phyloP scores from a whole-genome alignment of 108 stramenopile genomes.

The Hondaea fermentalgiana region DNA sequence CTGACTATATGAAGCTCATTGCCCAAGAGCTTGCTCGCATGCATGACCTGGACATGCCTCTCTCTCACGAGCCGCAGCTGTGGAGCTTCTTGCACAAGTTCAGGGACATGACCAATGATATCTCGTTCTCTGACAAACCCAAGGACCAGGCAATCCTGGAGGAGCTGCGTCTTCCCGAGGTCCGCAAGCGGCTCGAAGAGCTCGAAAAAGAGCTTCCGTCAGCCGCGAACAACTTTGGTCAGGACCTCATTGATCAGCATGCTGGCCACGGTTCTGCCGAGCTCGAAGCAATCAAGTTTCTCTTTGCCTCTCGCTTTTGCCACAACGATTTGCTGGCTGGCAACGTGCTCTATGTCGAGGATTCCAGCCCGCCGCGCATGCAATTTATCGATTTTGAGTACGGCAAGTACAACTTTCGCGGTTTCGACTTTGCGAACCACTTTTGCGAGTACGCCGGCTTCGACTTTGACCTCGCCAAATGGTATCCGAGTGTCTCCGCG shows the following conservation, averaged over 20 bases:
- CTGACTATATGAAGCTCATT: neutral
- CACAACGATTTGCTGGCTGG: constrained; percentile 51
- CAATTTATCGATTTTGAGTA: constrained; percentile 57
- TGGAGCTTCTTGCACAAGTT: constrained; percentile 20
- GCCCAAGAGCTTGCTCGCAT: neutral
- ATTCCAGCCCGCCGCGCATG: neutral
- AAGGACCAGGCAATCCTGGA: neutral
- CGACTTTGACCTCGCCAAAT: constrained; percentile 15
- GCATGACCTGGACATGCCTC: constrained; percentile 4
- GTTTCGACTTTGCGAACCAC: constrained; percentile 52
- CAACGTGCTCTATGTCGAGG: constrained; percentile 20
- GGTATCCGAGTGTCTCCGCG: neutral
- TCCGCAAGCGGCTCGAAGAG: constrained; percentile 4
- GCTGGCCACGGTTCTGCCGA: neutral
- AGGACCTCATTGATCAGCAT: neutral
- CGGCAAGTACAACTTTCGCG: constrained; percentile 46
- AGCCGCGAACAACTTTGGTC: neutral
- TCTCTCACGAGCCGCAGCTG: neutral
- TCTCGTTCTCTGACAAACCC: neutral
- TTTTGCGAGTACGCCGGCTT: constrained; percentile 49
- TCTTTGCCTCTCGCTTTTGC: constrained; percentile 37
- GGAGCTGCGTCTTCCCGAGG: constrained; percentile 23
- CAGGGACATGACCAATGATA: neutral
- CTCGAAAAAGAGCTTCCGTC: constrained; percentile 20
- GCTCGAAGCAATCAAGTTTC: constrained; percentile 10